These are phyloP conservation scores for Anaeromyces robustus DNA, from an alignment of 192 early-diverging fungal genomes.

Conservation along the genomic window DNA sequence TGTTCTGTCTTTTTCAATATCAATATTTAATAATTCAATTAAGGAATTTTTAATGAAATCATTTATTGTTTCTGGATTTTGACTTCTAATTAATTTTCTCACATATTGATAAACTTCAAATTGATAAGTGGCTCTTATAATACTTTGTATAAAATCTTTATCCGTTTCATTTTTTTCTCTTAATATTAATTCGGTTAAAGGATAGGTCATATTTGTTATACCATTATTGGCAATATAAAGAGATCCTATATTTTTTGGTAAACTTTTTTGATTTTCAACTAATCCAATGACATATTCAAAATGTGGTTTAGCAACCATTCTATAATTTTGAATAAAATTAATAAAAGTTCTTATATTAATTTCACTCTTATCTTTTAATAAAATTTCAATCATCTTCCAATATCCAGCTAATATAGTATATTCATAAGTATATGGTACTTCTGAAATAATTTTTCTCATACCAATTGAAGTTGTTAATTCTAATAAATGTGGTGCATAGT, in stretches of 20 bases:
- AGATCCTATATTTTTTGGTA: slow-evolving; percentile 7
- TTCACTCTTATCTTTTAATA: slow-evolving; percentile 3
- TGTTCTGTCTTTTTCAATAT: background rate
- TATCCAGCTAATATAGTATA: slow-evolving; percentile 11
- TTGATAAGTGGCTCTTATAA: too few relatives aligned
- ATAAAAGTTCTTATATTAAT: slow-evolving; percentile 6
- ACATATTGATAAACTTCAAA: too few relatives aligned
- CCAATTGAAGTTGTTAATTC: slow-evolving; percentile 13
- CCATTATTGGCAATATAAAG: slow-evolving; percentile 11
- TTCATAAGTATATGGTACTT: slow-evolving; percentile 15
- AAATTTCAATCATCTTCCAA: slow-evolving; percentile 9
- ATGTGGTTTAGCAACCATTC: slow-evolving; percentile 5
- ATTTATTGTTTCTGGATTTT: background rate
- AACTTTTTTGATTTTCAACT: background rate
- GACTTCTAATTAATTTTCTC: too few relatives aligned
- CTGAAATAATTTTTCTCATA: slow-evolving; percentile 13
- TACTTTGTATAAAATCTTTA: background rate
- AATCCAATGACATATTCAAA: slow-evolving; percentile 2
- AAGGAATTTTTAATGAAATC: background rate
- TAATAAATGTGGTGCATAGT: slow-evolving; percentile 12
- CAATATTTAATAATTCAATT: background rate
- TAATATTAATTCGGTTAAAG: slow-evolving; percentile 10
- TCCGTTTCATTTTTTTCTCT: slow-evolving; percentile 6
- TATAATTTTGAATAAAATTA: slow-evolving; percentile 3
- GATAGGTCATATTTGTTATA: slow-evolving; percentile 6